phyloP scores from a whole-genome alignment of 2,329 filamentous ascomycete species.

The Cladosporium sp. region DNA sequence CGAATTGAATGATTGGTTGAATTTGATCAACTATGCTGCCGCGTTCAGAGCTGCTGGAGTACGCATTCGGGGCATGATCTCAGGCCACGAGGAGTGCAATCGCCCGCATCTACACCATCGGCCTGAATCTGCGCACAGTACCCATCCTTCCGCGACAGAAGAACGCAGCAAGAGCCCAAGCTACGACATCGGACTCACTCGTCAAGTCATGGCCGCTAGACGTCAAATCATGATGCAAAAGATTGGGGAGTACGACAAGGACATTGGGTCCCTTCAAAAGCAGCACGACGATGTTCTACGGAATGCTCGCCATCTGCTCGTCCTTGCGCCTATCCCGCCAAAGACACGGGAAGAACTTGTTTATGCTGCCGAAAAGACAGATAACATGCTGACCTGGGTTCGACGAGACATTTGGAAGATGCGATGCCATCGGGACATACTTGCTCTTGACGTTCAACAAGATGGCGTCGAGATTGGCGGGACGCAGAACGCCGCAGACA shows the following conservation, averaged over 20 bases:
- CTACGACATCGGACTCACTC: constrained; percentile 67
- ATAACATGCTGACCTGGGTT: constrained; percentile 91
- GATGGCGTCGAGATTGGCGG: constrained; percentile 50
- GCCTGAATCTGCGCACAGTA: constrained; percentile 62
- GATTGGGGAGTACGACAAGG: constrained; percentile 79
- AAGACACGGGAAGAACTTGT: constrained; percentile 85
- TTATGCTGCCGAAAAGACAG: constrained; percentile 78
- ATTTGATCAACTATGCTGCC: constrained; percentile 93
- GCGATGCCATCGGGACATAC: constrained; percentile 85
- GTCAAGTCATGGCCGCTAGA: constrained; percentile 81
- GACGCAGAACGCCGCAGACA: constrained; percentile 22
- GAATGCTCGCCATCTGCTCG: constrained; percentile 85
- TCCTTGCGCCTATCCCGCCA: constrained; percentile 86
- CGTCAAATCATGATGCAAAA: constrained; percentile 80
- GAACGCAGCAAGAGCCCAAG: constrained; percentile 61
- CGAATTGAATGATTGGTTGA: constrained; percentile 96
- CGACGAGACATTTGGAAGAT: constrained; percentile 90
- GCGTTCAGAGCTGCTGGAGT: constrained; percentile 91
- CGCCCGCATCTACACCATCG: constrained; percentile 64
- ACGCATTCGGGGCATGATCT: constrained; percentile 82
- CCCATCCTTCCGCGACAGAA: constrained; percentile 72
- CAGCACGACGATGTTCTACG: constrained; percentile 80
- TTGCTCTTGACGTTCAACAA: constrained; percentile 81
- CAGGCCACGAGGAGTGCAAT: constrained; percentile 71
- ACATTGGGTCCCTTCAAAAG: constrained; percentile 69